These are phyloP conservation scores for Ustilaginoidea virens DNA, from an alignment of 2,329 filamentous ascomycete species.

Conservation along the genomic window DNA sequence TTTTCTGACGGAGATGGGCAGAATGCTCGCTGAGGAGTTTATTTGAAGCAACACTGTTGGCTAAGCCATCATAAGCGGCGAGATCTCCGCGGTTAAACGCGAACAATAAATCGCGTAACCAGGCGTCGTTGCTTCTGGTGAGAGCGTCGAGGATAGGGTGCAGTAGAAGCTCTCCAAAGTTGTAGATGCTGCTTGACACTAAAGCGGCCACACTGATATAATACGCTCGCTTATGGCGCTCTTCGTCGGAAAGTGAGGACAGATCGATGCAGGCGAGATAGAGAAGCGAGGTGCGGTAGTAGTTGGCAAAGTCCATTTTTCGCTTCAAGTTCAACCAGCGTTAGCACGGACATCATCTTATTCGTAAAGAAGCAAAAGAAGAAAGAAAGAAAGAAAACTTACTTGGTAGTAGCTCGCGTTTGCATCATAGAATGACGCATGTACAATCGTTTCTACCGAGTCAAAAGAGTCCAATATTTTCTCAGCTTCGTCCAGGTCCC, in stretches of 20 bases:
- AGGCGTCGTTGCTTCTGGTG: constrained; percentile 53
- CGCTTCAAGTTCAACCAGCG: no score
- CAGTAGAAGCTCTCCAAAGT: constrained; percentile 96
- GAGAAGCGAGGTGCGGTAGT: constrained; percentile 94
- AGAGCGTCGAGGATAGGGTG: constrained; percentile 90
- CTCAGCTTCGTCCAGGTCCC: constrained; percentile 77
- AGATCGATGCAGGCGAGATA: constrained; percentile 95
- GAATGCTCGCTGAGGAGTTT: constrained; percentile 64
- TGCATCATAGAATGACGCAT: constrained; percentile 90
- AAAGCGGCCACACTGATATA: constrained; percentile 86
- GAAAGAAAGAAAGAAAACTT: constrained; percentile 3
- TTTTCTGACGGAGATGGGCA: constrained; percentile 87
- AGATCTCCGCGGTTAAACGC: constrained; percentile 96
- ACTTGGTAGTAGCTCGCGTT: constrained; percentile 90
- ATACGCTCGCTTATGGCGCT: constrained; percentile 74
- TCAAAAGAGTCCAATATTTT: constrained; percentile 82
- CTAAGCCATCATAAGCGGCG: constrained; percentile 68
- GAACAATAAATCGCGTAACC: constrained; percentile 91
- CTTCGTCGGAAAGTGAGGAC: constrained; percentile 52
- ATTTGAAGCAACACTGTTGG: constrained; percentile 67
- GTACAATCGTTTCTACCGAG: constrained; percentile 86
- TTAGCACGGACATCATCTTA: neutral
- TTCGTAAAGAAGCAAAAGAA: neutral
- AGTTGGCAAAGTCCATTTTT: constrained; percentile 85
- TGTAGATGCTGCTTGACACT: constrained; percentile 92